Evolutionary conservation across 306 rosid genomes (phyloP).

Genomic region (Carpinus viminea): DNA sequence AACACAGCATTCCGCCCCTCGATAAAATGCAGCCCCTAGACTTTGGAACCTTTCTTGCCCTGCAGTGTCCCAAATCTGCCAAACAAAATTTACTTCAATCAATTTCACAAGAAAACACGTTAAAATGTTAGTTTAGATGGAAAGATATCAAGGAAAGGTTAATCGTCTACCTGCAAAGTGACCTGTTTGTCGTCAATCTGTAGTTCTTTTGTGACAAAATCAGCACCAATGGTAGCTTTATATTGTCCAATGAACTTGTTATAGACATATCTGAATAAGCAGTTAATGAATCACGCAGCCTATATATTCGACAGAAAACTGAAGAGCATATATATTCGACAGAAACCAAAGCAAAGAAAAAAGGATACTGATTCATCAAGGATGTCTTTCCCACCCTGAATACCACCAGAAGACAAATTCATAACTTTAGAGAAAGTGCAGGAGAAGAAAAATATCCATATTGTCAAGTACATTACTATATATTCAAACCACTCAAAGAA

Average conservation of each 20-base stretch:
- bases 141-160: neutral
- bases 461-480: neutral
- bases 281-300: slow-evolving; percentile 42
- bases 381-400: slow-evolving; percentile 95
- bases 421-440: slow-evolving; percentile 6
- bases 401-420: slow-evolving; percentile 4
- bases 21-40: slow-evolving; percentile 79
- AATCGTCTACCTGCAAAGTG: slow-evolving; percentile 71
- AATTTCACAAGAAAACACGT: slow-evolving; percentile 1
- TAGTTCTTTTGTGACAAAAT: slow-evolving; percentile 90
- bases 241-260: slow-evolving; percentile 70
- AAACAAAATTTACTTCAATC: neutral
- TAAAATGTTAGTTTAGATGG: neutral
- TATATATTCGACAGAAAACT: neutral
- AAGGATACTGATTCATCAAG: slow-evolving; percentile 91
- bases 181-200: slow-evolving; percentile 71
- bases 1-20: slow-evolving; percentile 97
- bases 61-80: slow-evolving; percentile 98
- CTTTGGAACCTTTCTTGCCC: slow-evolving; percentile 94
- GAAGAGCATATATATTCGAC: neutral
- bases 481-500: neutral
- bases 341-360: neutral
- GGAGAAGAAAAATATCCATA: neutral
- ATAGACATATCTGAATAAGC: slow-evolving; percentile 63
- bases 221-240: slow-evolving; percentile 95